Evolutionary conservation across 345 rosid genomes (phyloP).

Genomic region (Erodium maritimum): DNA sequence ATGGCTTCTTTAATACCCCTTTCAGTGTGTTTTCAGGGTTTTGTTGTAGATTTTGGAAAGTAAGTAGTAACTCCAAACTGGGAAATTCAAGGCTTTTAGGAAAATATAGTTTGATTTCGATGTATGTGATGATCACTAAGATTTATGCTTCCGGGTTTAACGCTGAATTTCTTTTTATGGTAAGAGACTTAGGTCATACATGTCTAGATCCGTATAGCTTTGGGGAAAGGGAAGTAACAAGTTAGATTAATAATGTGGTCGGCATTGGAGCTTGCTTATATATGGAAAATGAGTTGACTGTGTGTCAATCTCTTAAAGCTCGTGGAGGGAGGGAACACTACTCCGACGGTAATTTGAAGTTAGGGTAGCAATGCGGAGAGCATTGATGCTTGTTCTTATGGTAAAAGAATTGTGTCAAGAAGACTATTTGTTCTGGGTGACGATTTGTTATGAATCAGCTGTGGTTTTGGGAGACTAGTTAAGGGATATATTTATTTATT

Average conservation of each 20-base stretch:
- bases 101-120: neutral
- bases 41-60: neutral
- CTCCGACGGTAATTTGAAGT: neutral
- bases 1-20: too few relatives aligned
- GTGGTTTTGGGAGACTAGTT: neutral
- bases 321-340: neutral
- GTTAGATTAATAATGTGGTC: neutral
- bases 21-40: neutral
- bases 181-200: neutral
- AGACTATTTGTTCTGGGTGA: neutral
- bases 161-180: neutral
- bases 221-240: neutral
- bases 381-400: neutral
- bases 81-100: neutral
- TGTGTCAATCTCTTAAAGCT: neutral
- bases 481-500: too few relatives aligned
- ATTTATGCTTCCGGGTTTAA: neutral
- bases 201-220: neutral
- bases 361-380: neutral
- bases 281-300: neutral
- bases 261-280: neutral
- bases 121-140: neutral
- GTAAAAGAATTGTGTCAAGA: neutral
- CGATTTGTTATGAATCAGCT: neutral
- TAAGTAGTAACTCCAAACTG: neutral